Base-by-base conservation (phyloP, 1,284 basidiomycete species). In the Peniophora sp. region DNA sequence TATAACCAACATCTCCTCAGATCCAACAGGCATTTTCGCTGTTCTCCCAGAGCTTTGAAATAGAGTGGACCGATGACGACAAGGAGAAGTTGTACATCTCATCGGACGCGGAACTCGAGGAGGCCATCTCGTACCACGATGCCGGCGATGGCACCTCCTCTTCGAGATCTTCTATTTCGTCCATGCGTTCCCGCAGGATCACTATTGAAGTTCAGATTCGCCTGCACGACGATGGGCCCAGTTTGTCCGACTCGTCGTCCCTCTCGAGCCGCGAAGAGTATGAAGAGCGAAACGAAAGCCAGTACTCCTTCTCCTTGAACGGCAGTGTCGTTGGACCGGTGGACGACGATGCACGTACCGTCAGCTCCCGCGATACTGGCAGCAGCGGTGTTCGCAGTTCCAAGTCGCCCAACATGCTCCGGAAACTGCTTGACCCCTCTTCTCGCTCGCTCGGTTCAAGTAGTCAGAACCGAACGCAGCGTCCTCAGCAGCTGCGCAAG, bases 201-300 rank as follows among this genome's bases (percentile, higher is more conserved):
- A 87, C 83, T 0, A 69, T 95, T 20, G 74, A 79, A 16, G 79
- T 95, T 43, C 75, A 83, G 45, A 83, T 96, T 27, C 72, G 75
- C 3, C 82, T 93, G 52, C 91, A 93, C 56, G 93, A 92, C 59
- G 92, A 95, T 61, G 90, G 91, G 0, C 91, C 88, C n/a, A 90
- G 85, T 64, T 72, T 95, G 52, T 92, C 89, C 14, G 92, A 95
- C 59, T 89, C 90, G 1, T 83, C 81, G 6, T 92, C 89, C 11
- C 71, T 93, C 12, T 78, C 78, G 41, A 89, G 86, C 59, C 60
- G 84, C 58, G 88, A 89, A 22, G 89, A 89, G 55, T 86, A 83
- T 67, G 73, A 67, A 58, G 72, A 71, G 47, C 69, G 75, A 50
- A 85, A 82, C 57, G 73, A 70, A 50, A 86, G 82, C 57, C 75